Conservation (phyloP, 768 basidiomycete species). For the Xerocomellus dryophilus region DNA sequence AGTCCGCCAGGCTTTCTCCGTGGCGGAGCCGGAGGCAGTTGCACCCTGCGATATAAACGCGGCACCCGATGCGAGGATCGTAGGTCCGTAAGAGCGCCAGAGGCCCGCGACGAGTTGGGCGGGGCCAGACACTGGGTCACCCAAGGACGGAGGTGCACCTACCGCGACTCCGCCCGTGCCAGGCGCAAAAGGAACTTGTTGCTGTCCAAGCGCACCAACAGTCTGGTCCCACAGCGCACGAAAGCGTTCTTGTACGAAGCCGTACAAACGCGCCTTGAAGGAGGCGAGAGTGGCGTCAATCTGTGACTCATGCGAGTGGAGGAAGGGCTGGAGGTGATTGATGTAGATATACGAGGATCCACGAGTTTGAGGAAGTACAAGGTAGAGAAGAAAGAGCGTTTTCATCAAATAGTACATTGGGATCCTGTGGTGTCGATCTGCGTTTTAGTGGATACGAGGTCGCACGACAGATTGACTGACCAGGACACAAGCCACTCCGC, state of each 20-base stretch:
- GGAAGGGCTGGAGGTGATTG: constrained; percentile 77
- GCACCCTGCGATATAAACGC: constrained; percentile 56
- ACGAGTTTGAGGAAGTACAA: constrained; percentile 85
- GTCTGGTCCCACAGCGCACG: constrained; percentile 66
- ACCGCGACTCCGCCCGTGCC: constrained; percentile 22
- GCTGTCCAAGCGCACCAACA: constrained; percentile 47
- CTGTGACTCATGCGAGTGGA: constrained; percentile 75
- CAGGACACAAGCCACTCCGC: constrained; percentile 87
- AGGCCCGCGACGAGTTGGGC: constrained; percentile 61
- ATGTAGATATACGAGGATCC: constrained; percentile 86
- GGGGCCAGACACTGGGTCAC: constrained; percentile 60
- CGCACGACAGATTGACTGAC: constrained; percentile 42
- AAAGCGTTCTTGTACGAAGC: constrained; percentile 62
- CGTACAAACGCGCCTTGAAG: constrained; percentile 54
- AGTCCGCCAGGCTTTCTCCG: constrained; percentile 28
- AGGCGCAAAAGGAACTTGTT: constrained; percentile 22
- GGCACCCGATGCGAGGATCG: constrained; percentile 64
- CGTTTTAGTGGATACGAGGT: constrained; percentile 8
- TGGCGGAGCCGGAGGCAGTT: constrained; percentile 35
- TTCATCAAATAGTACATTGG: constrained; percentile 86
- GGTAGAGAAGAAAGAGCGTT: constrained; percentile 81
- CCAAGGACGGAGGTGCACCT: constrained; percentile 44
- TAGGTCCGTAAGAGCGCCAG: constrained; percentile 79
- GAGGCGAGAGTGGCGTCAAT: constrained; percentile 80
- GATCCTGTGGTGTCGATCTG: constrained; percentile 51